Evolutionary conservation across 2,329 filamentous ascomycete species (phyloP).

Genomic region (Clarireedia hainanense): DNA sequence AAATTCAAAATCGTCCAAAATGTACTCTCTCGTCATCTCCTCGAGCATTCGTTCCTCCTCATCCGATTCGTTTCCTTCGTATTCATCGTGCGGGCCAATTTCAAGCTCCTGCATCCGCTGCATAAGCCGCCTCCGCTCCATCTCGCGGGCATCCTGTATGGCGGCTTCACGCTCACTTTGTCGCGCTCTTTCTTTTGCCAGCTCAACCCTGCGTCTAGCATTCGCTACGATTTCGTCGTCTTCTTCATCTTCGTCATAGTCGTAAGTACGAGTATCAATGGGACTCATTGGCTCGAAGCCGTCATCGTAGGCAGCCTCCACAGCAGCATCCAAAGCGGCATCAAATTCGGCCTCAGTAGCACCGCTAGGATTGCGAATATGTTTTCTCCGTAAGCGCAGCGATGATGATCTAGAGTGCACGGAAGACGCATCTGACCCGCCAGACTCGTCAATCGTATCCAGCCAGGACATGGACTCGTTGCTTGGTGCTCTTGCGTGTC

Average conservation of each 20-base stretch:
- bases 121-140: conserved; percentile 41
- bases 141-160: conserved; percentile 51
- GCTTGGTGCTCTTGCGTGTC: conserved; percentile 53
- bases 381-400: conserved; percentile 58
- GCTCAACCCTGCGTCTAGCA: conserved; percentile 59
- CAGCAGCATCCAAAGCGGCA: conserved; percentile 86
- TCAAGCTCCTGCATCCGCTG: conserved; percentile 17
- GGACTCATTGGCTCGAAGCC: conserved; percentile 67
- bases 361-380: conserved; percentile 59
- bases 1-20: conserved; percentile 76
- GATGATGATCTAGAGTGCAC: conserved; percentile 74
- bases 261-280: conserved; percentile 14
- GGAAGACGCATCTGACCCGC: conserved; percentile 70
- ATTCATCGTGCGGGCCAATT: conserved; percentile 47
- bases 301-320: conserved; percentile 93
- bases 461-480: conserved; percentile 85
- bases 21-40: conserved; percentile 78
- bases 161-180: conserved; percentile 65
- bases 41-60: conserved; percentile 73
- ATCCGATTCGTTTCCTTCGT: conserved; percentile 57
- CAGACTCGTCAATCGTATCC: conserved; percentile 90
- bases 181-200: conserved; percentile 67
- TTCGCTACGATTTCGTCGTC: conserved; percentile 42
- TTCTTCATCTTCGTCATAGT: conserved; percentile 36
- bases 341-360: conserved; percentile 87